Evolutionary conservation across 139 green algal genomes (phyloP), one percentile per base, ranked within the genome.

Genomic region (Asterochloris sp.): DNA sequence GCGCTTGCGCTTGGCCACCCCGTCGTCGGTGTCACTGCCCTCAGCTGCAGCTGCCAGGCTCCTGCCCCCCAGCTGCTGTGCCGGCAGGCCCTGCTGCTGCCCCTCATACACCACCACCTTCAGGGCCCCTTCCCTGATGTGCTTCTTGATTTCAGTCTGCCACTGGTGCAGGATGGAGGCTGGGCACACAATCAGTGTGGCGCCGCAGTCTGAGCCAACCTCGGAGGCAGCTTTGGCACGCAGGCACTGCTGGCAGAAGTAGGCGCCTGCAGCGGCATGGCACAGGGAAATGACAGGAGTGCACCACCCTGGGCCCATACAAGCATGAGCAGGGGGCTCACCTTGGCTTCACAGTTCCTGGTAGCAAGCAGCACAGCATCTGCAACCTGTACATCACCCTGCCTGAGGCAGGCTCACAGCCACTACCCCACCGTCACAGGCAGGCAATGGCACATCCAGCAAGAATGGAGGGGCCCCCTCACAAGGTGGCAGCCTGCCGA

Each of bases 121-220:
- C 21, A 97, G 66, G 0, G 85, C 80, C 0, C 89, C 91, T 11
- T 89, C 89, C 11, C 61, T 17, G 11, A 78, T 84, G 80, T 92
- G 88, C 10, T 66, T 62, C 16, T 78, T 24, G 15, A 91, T 90
- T 73, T 92, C 88, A 13, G 85, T 76, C 13, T 82, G 76, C 87
- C 95, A 98, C 87, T 99, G 96, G 71, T 88, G 78, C 82, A 98
- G 81, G 83, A 99, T 98, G 80, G 92, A 78, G 0, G 89, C 47
- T 0, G 96, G 96, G 83, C 93, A 96, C 17, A 99, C 93, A 27
- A 99, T 93, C 10, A 99, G 89, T 4, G 95, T 98, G 11, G 96
- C 90, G 2, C 90, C 87, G 29, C 88, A 94, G 12, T 87, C 78
- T 62, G 81, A 66, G 0, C 63, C 80, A 0, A 94, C 89, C 67